Base-by-base conservation (phyloP, 139 green algal genomes). In the Trebouxia sp. region DNA sequence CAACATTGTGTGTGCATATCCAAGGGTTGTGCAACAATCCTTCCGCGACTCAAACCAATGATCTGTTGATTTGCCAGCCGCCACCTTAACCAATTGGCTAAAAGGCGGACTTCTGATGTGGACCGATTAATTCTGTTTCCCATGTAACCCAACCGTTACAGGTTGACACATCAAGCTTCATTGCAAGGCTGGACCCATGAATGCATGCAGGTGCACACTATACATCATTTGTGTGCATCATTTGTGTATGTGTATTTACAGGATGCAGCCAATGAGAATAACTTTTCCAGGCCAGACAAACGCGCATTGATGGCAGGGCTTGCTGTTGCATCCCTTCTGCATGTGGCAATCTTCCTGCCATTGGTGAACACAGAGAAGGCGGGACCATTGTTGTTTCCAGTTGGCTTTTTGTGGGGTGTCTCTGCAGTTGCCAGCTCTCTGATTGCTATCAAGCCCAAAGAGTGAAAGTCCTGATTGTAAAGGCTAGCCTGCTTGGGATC, bases 371-470 rank as follows among this genome's bases (percentile, higher is more conserved):
- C 65, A 39, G 65, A 78, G 26, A 48, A 53, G 26, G 43, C 41
- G 14, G 78, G 78, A 11, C 78, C 78, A 26, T 24, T 67, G 35
- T 37, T 76, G 0, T 69, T 83, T 28, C 47, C 47, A n/a, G 17
- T 67, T 5, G 62, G 66, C 43, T 76, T 76, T 48, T 24, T 47
- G 6, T 83, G 78, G 78, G 78, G 45, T 3, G 38, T 67, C 30
- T 50, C 45, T 30, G 78, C 78, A n/a, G 58, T 83, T 35, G 78
- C 78, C 65, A 78, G 65, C 48, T 32, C 35, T 6, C 78, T 83
- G 4, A 83, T 83, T 75, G 78, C 78, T 28, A 70, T 83, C 45
- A 83, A 83, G 78, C 78, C 78, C 35, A 83, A 78, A 22, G 78
- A 83, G 65, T 72, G 62, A 70, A 42, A 32, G 17, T 10, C 5